Conservation (phyloP, 1,139 yeast species). For the Suhomyces taliae region DNA sequence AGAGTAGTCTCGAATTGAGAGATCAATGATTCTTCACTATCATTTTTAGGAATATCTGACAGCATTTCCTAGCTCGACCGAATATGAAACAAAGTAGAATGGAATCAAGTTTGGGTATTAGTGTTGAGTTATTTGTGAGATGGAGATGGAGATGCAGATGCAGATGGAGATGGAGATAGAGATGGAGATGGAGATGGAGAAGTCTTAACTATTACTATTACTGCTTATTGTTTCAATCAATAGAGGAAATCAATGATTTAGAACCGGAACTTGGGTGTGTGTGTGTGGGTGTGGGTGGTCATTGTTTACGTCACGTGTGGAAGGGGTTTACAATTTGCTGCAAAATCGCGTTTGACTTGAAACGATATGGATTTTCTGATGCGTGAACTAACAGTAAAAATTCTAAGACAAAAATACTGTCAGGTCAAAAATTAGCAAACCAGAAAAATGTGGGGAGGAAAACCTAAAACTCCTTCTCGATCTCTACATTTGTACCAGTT, state of each 20-base stretch:
- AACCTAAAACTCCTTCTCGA: no score
- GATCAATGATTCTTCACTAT: constrained; percentile 47
- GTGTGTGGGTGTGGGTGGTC: neutral
- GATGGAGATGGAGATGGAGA: constrained; percentile 1
- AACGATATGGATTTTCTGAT: neutral
- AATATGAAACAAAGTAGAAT: neutral
- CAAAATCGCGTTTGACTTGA: constrained; percentile 6
- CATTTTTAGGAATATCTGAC: constrained; percentile 20
- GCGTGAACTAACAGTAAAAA: no score
- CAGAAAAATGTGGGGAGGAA: no score
- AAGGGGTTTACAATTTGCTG: constrained; percentile 7
- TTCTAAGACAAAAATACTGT: no score
- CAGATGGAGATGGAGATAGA: neutral
- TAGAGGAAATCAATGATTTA: no score
- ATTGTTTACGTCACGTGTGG: constrained; percentile 8
- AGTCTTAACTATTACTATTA: neutral
- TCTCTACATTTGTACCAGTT: no score
- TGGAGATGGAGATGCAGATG: neutral
- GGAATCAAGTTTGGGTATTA: neutral
- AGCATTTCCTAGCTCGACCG: neutral
- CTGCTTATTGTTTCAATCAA: no score
- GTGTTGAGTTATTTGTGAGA: neutral
- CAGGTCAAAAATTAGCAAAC: no score
- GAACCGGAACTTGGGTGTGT: no score
- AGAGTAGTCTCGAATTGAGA: constrained; percentile 51